Percentiles rank a stretch among this genome's conserved stretches.
Evolutionary conservation across 441 rosid genomes (phyloP).

Genomic region (Jatropha podagrica): DNA sequence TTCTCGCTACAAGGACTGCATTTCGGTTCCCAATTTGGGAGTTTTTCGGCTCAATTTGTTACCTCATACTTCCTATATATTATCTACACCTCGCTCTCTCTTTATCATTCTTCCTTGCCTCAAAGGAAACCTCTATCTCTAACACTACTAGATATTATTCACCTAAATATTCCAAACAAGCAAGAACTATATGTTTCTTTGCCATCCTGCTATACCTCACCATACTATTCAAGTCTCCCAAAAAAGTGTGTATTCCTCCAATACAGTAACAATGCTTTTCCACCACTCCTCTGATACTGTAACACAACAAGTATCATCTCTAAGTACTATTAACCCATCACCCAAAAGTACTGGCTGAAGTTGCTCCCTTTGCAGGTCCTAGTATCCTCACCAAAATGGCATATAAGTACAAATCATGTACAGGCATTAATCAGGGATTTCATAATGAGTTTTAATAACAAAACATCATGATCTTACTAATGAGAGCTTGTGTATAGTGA

Average conservation of each 20-base stretch:
- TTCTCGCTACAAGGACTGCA: background rate
- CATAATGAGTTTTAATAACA: background rate
- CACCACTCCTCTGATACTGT: background rate
- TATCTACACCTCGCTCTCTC: background rate
- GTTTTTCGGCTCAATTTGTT: background rate
- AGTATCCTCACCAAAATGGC: background rate
- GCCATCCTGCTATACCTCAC: background rate
- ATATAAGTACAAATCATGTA: background rate
- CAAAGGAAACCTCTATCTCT: background rate
- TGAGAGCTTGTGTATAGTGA: background rate
- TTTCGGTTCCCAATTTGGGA: background rate
- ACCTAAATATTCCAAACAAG: background rate
- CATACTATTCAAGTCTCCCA: background rate
- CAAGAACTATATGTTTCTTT: background rate
- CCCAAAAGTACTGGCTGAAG: background rate
- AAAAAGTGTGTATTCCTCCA: background rate
- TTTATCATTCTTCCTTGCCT: background rate
- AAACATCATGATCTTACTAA: background rate
- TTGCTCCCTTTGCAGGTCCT: background rate
- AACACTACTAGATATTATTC: background rate
- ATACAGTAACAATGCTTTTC: background rate
- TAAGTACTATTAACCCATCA: background rate
- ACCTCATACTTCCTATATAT: background rate
- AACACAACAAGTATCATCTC: background rate
- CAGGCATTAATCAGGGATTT: background rate